Evolutionary conservation across 2,329 filamentous ascomycete species (phyloP), one percentile per base, ranked within the genome.

Genomic region (Trichoderma sp.): DNA sequence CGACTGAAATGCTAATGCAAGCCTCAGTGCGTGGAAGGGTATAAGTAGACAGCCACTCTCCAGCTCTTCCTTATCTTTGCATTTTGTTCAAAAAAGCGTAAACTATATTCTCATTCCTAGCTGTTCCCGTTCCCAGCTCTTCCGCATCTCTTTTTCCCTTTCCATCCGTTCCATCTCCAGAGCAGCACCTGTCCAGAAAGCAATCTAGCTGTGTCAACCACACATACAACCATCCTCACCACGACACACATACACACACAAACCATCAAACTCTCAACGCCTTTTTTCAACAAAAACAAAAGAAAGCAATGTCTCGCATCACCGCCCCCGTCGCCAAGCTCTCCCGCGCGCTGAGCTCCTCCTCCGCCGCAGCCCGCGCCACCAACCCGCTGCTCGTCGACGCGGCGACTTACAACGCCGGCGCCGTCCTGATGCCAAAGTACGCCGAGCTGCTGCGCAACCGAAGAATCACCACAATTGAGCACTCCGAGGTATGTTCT

Each of bases 271-370:
- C 50, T 58, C 28, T 52, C 67, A 21, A 41, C 21, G 45, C 24
- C 15, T 30, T 9, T 9, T 30, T 24, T 24, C 7, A 14, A 14
- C 47, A 34, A 60, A 41, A 59, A 54, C 26, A 60, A 68, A 67
- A 67, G 30, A 52, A 55, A 61, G 26, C 59, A 28, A 84, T 84
- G 79, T 82, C 82, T 55, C 77, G 83, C 72, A 77, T 85, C 67
- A 81, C 82, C 17, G 78, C 79, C 52, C 81, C 82, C 73, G 75
- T 80, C 69, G 74, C 78, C 72, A 83, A 83, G 75, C 77, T 85
- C 72, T 68, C 80, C 69, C 79, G 82, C 68, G 77, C 78, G 55
- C 71, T 84, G 68, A 75, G 77, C 72, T 76, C 80, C 65, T 39
- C 34, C 34, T 76, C 81, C n/a, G 74, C 80, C 24, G 70, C 75